Evolutionary conservation across 805 yeast genomes (phyloP), one percentile per base, ranked within the genome.

Genomic region (Hanseniaspora singularis): DNA sequence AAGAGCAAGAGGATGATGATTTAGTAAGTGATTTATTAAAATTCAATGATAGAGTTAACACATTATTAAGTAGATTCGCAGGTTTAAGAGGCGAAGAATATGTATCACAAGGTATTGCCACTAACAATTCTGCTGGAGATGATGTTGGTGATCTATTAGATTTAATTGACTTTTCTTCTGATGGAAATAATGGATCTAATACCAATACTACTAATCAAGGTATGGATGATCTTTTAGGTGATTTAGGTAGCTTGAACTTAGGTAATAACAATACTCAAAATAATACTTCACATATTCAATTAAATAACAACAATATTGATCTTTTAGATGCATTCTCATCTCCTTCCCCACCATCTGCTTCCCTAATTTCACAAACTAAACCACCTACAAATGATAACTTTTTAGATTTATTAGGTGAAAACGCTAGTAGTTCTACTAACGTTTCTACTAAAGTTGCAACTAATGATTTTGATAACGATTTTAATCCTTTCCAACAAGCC

Each of bases 131-230:
- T 5, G 46, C 51, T n/a, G 53, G 55, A 26, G 63, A 65, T 39
- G 62, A 71, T 10, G 59, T 60, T 38, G 64, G 70, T 9, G 64
- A 68, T 45, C 64, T 66, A 34, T 68, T 72, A 31, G 75, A 77
- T 50, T 68, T 86, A 54, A 81, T 87, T 51, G 95, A 86, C 57
- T 76, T 86, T 54, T 94, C 74, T 57, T 84, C 76, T 53, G 77
- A 70, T 40, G 62, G 30, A 60, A 55, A 4, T 27, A 49, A 53
- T 56, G 32, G 42, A 55, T 32, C 56, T 36, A 22, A 56, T 24
- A 27, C 52, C 23, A 26, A 48, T 31, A 41, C 46, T 19, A 16
- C 49, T 12, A 26, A 14, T 14, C 38, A 19, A 36, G 36, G 51
- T 24, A 18, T 79, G 44, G 75, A 76, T 46, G 95, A 87, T 59